phyloP scores from a whole-genome alignment of 306 rosid species.

The Begonia peltatifolia region DNA sequence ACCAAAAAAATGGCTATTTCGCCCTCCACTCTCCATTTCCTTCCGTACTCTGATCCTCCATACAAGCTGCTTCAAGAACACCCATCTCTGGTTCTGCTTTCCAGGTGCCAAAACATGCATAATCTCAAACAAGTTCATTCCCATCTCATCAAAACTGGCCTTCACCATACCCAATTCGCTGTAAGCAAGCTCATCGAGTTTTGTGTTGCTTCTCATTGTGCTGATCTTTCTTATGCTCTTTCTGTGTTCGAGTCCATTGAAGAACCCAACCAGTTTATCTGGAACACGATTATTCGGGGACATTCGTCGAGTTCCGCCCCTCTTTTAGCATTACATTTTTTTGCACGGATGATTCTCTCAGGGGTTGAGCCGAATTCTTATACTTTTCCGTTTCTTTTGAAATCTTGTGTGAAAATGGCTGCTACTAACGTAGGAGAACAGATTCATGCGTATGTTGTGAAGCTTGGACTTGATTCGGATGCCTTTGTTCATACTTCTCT shows the following conservation, averaged over 20 bases:
- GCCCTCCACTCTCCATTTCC: constrained; percentile 29
- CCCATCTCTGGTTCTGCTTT: constrained; percentile 36
- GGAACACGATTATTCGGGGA: constrained; percentile 65
- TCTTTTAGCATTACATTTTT: constrained; percentile 20
- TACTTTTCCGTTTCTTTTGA: constrained; percentile 59
- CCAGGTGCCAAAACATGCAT: constrained; percentile 37
- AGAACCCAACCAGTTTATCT: constrained; percentile 32
- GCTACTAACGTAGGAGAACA: constrained; percentile 47
- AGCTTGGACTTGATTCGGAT: constrained; percentile 36
- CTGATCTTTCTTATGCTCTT: constrained; percentile 52
- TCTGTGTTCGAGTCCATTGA: constrained; percentile 24
- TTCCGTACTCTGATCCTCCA: constrained; percentile 44
- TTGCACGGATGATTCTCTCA: constrained; percentile 21
- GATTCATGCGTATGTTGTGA: constrained; percentile 46
- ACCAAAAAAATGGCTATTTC: constrained; percentile 21
- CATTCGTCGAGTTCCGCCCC: constrained; percentile 28
- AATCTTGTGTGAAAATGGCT: constrained; percentile 35
- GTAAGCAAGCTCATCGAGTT: constrained; percentile 56
- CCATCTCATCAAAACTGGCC: constrained; percentile 50
- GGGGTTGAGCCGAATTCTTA: constrained; percentile 51
- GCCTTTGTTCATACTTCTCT: constrained; percentile 50
- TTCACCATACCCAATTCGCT: constrained; percentile 39
- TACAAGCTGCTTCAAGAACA: constrained; percentile 37
- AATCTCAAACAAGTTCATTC: constrained; percentile 48
- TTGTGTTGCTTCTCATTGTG: constrained; percentile 32